Evolutionary conservation across 2,329 filamentous ascomycete species (phyloP).

Genomic region (Paracorniculantispora psalliotae): DNA sequence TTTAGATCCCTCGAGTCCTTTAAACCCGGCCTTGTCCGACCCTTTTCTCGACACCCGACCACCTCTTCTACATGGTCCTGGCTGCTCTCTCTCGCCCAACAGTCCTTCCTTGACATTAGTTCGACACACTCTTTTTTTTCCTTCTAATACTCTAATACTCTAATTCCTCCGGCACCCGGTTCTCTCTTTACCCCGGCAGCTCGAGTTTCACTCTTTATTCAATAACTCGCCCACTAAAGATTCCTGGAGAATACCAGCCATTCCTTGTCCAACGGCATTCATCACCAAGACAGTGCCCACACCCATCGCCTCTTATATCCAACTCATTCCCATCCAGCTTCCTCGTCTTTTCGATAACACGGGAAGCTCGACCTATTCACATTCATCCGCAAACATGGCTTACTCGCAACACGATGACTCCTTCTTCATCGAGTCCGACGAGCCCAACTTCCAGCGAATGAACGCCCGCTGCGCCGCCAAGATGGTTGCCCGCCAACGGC

Average conservation of each 20-base stretch:
- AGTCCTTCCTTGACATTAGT: slow-evolving; percentile 51
- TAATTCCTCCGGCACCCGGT: slow-evolving; percentile 38
- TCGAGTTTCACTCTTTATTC: slow-evolving; percentile 35
- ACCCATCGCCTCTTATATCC: slow-evolving; percentile 22
- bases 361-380: not conserved
- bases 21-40: slow-evolving; percentile 43
- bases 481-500: slow-evolving; percentile 73
- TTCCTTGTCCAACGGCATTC: slow-evolving; percentile 35
- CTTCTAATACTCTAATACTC: slow-evolving; percentile 53
- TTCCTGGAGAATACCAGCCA: slow-evolving; percentile 49
- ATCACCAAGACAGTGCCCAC: slow-evolving; percentile 14
- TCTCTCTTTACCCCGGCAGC: slow-evolving; percentile 29
- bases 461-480: slow-evolving; percentile 71
- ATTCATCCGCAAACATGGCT: slow-evolving; percentile 36
- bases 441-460: slow-evolving; percentile 49
- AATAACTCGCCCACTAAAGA: slow-evolving; percentile 38
- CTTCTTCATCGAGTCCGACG: slow-evolving; percentile 54
- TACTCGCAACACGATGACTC: slow-evolving; percentile 41
- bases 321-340: slow-evolving; percentile 16
- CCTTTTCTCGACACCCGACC: slow-evolving; percentile 30
- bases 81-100: slow-evolving; percentile 46
- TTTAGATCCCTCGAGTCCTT: slow-evolving; percentile 42
- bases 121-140: slow-evolving; percentile 50
- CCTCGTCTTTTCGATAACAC: slow-evolving; percentile 16
- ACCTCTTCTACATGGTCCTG: slow-evolving; percentile 35